A percentile compares a stretch with the other conserved stretches of the same genome.
phyloP scores from a whole-genome alignment of 164 flowering plant genomes.

The Echeveria elegans region DNA sequence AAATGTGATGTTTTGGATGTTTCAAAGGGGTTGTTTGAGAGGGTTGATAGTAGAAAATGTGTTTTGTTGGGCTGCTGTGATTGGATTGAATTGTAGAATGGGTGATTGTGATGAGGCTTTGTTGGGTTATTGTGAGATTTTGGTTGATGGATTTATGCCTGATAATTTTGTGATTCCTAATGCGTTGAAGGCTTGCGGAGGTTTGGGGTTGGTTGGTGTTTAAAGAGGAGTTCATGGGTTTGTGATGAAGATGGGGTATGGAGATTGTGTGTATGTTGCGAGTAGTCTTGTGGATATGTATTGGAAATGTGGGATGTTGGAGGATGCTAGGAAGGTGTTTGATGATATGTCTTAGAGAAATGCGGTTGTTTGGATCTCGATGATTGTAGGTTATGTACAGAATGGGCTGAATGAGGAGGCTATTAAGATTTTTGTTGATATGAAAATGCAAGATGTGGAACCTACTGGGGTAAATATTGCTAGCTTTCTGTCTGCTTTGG shows the following conservation, averaged over 20 bases:
- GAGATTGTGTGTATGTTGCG: slow-evolving; percentile 50
- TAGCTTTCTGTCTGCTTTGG: slow-evolving; percentile 58
- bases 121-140: slow-evolving; percentile 39
- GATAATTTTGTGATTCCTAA: slow-evolving; percentile 67
- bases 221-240: slow-evolving; percentile 70
- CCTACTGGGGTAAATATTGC: slow-evolving; percentile 52
- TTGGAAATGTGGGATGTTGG: slow-evolving; percentile 61
- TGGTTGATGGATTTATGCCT: slow-evolving; percentile 35
- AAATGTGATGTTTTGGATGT: slow-evolving; percentile 37
- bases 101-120: slow-evolving; percentile 40
- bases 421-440: slow-evolving; percentile 37
- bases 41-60: slow-evolving; percentile 31
- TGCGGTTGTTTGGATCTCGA: slow-evolving; percentile 62
- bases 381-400: slow-evolving; percentile 53
- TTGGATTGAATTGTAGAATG: slow-evolving; percentile 49
- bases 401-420: slow-evolving; percentile 63
- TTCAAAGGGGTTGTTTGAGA: slow-evolving; percentile 27
- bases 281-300: slow-evolving; percentile 75
- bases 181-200: slow-evolving; percentile 64
- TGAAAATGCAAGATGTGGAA: slow-evolving; percentile 55
- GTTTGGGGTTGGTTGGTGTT: slow-evolving; percentile 28
- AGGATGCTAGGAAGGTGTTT: slow-evolving; percentile 48
- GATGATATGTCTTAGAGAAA: slow-evolving; percentile 48
- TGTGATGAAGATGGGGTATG: slow-evolving; percentile 48
- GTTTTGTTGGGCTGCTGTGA: slow-evolving; percentile 73